A percentile compares a stretch with the other conserved stretches of the same genome.
These are phyloP conservation scores for Moricandia arvensis DNA, from an alignment of 345 rosid genomes.

Conservation along the genomic window DNA sequence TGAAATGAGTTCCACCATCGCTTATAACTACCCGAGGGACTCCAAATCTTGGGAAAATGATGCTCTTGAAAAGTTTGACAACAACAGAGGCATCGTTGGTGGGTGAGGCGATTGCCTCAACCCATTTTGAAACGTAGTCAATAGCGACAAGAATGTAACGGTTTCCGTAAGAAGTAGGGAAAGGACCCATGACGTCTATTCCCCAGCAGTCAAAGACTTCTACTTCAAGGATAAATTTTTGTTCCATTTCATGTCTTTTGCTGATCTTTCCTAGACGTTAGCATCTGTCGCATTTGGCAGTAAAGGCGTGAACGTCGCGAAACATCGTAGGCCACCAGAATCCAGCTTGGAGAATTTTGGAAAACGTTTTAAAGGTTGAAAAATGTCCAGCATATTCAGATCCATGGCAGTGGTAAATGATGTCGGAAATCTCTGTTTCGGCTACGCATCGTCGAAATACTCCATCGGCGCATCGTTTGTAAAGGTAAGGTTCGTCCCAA, in stretches of 20 bases:
- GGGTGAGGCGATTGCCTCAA: neutral
- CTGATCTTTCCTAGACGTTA: neutral
- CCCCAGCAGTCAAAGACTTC: neutral
- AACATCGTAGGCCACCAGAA: neutral
- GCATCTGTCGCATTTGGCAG: neutral
- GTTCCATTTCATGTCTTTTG: neutral
- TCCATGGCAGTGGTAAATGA: neutral
- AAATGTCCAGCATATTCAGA: neutral
- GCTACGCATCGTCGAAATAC: neutral
- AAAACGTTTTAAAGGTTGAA: neutral
- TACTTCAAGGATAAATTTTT: neutral
- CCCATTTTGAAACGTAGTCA: neutral
- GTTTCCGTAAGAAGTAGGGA: neutral
- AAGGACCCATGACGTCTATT: neutral
- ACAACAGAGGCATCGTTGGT: neutral
- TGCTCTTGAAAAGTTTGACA: too few relatives aligned
- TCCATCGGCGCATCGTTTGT: neutral
- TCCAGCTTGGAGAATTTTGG: neutral
- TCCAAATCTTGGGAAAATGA: too few relatives aligned
- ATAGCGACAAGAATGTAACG: neutral
- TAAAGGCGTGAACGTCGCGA: too few relatives aligned
- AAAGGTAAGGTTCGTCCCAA: neutral
- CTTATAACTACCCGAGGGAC: too few relatives aligned
- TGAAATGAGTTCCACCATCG: too few relatives aligned
- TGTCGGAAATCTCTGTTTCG: neutral